Percentiles rank a stretch among this genome's conserved stretches.
Evolutionary conservation across 2,329 filamentous ascomycete genomes (phyloP).

Genomic region (Fusarium newnesense): DNA sequence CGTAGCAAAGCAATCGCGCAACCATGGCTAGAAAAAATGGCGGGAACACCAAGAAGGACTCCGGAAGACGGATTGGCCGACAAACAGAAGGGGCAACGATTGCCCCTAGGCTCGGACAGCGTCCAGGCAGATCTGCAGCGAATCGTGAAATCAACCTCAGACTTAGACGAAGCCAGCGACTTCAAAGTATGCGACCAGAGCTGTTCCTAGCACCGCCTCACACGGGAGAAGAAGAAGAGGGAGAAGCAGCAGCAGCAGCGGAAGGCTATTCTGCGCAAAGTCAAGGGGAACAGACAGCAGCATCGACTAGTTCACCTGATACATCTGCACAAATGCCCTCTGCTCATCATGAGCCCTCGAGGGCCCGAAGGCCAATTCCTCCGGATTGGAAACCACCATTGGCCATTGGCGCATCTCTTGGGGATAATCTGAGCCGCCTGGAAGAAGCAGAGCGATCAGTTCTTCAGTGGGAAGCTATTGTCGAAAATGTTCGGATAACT

Average conservation of each 20-base stretch:
- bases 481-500: conserved; percentile 28
- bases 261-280: neutral
- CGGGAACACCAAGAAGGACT: neutral
- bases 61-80: neutral
- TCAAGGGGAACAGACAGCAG: neutral
- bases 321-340: neutral
- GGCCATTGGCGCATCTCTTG: conserved; percentile 36
- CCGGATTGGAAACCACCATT: conserved; percentile 39
- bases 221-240: neutral
- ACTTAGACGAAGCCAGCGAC: conserved; percentile 7
- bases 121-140: conserved; percentile 31
- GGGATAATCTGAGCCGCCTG: conserved; percentile 36
- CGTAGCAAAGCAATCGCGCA: neutral
- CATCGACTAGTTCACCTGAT: neutral
- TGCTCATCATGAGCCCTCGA: neutral
- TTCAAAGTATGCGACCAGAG: neutral
- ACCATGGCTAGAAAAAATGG: conserved; percentile 12
- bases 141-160: conserved; percentile 37
- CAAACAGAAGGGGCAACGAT: neutral
- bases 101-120: conserved; percentile 7
- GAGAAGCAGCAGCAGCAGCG: neutral
- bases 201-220: neutral
- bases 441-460: conserved; percentile 39
- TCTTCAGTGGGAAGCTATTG: conserved; percentile 42
- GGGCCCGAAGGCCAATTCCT: conserved; percentile 13